Evolutionary conservation across 2,329 filamentous ascomycete species (phyloP).

Genomic region (Furcasterigmium furcatum): DNA sequence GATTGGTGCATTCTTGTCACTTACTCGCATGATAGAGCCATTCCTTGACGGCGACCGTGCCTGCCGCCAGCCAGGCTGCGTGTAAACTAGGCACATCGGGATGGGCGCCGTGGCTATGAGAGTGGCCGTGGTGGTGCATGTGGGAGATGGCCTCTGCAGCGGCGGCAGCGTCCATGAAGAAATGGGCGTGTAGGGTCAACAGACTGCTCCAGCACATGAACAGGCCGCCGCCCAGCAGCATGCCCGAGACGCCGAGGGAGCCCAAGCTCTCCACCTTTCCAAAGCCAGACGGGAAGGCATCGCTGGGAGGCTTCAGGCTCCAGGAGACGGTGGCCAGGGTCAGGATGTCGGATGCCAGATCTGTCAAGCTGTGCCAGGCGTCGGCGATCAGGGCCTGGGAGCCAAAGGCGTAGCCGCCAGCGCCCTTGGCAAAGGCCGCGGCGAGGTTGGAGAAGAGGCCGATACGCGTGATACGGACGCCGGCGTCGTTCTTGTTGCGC

Average conservation of each 20-base stretch:
- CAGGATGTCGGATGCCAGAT: constrained; percentile 91
- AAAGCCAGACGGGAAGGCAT: constrained; percentile 84
- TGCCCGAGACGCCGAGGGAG: constrained; percentile 86
- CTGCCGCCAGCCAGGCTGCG: constrained; percentile 89
- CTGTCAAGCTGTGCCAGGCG: constrained; percentile 91
- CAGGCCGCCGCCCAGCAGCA: constrained; percentile 83
- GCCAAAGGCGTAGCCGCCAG: constrained; percentile 91
- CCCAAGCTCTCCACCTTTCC: constrained; percentile 98
- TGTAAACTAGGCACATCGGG: constrained; percentile 79
- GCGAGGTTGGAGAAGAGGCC: constrained; percentile 84
- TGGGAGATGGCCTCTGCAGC: constrained; percentile 51
- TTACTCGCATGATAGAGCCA: constrained; percentile 96
- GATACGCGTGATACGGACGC: constrained; percentile 89
- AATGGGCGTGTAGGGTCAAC: constrained; percentile 67
- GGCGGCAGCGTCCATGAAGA: constrained; percentile 61
- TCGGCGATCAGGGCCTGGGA: constrained; percentile 92
- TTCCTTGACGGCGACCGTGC: constrained; percentile 89
- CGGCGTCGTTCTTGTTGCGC: constrained; percentile 83
- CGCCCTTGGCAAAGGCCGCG: constrained; percentile 91
- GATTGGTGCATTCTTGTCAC: no score
- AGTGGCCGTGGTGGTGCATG: constrained; percentile 61
- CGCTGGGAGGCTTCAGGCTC: constrained; percentile 81
- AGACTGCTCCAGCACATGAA: constrained; percentile 86
- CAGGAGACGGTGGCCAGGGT: constrained; percentile 93
- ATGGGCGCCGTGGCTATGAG: constrained; percentile 63